Conservation (phyloP, 176 grass and related monocot genomes). For the Musa beccarii region DNA sequence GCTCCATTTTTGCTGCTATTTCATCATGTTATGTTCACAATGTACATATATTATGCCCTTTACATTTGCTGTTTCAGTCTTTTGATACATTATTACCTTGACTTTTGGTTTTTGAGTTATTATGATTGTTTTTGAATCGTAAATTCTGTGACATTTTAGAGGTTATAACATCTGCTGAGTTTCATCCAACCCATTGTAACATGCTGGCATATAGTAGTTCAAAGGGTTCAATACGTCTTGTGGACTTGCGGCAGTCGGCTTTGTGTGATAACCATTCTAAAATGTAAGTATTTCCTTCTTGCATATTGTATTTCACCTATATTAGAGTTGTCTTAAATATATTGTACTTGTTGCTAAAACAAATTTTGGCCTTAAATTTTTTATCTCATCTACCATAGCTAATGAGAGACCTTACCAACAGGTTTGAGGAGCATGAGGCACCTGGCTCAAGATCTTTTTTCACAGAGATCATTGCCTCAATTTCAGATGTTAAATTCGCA, state of each 20-base stretch:
- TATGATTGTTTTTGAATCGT: neutral
- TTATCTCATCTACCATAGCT: conserved; percentile 20
- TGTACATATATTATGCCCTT: neutral
- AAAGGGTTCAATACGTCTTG: conserved; percentile 97
- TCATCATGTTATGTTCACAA: neutral
- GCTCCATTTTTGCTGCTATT: no score
- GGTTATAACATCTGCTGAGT: conserved; percentile 98
- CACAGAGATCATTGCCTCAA: conserved; percentile 97
- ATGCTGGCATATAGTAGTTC: conserved; percentile 96
- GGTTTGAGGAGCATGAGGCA: conserved; percentile 84
- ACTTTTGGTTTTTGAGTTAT: neutral
- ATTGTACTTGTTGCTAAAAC: neutral
- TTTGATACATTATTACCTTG: neutral
- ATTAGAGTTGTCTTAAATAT: neutral
- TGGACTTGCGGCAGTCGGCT: conserved; percentile 94
- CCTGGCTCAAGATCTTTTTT: conserved; percentile 92
- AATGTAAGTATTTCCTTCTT: conserved; percentile 48
- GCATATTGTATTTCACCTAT: neutral
- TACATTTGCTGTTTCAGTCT: no score
- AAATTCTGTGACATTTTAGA: conserved; percentile 31
- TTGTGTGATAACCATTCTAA: conserved; percentile 94
- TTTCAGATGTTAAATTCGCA: conserved; percentile 97
- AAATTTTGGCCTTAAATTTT: neutral
- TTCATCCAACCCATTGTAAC: conserved; percentile 88
- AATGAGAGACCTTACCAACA: conserved; percentile 27